Base-by-base conservation (phyloP, 2,329 filamentous ascomycete species). In the Zymoseptoria pseudotritici region DNA sequence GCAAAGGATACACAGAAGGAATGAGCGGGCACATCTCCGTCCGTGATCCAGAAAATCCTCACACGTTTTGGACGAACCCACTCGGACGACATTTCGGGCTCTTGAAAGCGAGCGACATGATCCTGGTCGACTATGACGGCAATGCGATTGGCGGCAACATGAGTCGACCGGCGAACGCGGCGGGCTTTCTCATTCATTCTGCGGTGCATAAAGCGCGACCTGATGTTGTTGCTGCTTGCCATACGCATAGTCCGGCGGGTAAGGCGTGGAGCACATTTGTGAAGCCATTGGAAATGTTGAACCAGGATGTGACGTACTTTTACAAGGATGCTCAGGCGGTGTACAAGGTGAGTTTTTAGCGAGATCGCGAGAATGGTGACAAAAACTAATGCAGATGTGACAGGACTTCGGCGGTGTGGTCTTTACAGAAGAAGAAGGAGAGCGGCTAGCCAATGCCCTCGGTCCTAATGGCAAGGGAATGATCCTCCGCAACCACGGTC, bases 401-500 rank as follows among this genome's bases (percentile, higher is more conserved):
- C 36, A 81, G 17, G 80, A 82, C 7, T 88, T 86, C 69, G 85
- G 84, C 3, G 85, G 85, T 3, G 79, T 87, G 2, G 85, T 87
- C 0, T 78, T 88, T 31, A 80, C 76, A 1, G 78, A 78, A n/a
- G 83, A 83, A 58, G 88, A 91, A 70, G 87, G 87, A 1, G 74
- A 80, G 65, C 78, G 81, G 50, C 84, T 91, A 63, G 87, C 87
- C 2, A 76, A 75, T 10, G 82, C 86, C 0, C 76, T 91, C 1
- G 87, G 87, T 0, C 72, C 77, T 0, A 82, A 82, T 65, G 87
- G 80, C 21, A 83, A 82, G 71, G 86, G 80, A 1, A 79, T 84
- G 63, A 85, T 90, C 53, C 75, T 90, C 55, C 78, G 86, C 64
- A 91, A 90, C 70, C 88, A 91, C 73, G 88, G 88, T 0, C 75